Conservation (phyloP, 2,329 filamentous ascomycete genomes). For the Camillea tinctor region DNA sequence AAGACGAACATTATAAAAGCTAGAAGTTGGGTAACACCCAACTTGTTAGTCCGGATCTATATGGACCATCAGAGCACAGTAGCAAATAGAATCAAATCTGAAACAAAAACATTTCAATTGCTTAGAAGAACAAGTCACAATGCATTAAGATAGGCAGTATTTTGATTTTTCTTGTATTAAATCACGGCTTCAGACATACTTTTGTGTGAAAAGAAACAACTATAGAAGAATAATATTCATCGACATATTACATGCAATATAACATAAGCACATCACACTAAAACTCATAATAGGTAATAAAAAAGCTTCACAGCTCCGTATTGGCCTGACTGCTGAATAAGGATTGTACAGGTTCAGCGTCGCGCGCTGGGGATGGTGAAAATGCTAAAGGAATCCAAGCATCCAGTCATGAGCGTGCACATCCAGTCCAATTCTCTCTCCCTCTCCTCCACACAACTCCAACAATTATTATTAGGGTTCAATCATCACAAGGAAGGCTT, state of each 20-base stretch:
- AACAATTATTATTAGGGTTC: slow-evolving; percentile 10
- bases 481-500: slow-evolving; percentile 4
- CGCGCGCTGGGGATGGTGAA: slow-evolving; percentile 17
- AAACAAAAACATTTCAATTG: no score
- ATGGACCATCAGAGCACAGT: no score
- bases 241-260: background rate
- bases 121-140: no score
- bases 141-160: no score
- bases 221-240: background rate
- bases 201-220: background rate
- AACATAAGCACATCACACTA: background rate
- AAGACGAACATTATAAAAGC: no score
- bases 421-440: slow-evolving; percentile 8
- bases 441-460: slow-evolving; percentile 15
- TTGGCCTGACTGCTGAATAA: background rate
- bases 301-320: background rate
- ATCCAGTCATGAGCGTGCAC: slow-evolving; percentile 24
- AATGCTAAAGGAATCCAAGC: slow-evolving; percentile 24
- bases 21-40: no score
- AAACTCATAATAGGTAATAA: background rate
- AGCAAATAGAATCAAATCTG: no score
- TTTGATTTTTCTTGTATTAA: no score
- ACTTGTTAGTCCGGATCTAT: no score
- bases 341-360: slow-evolving; percentile 12
- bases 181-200: background rate